Base-by-base conservation (phyloP, 495 filamentous ascomycete species). In the Cercophora sp. region DNA sequence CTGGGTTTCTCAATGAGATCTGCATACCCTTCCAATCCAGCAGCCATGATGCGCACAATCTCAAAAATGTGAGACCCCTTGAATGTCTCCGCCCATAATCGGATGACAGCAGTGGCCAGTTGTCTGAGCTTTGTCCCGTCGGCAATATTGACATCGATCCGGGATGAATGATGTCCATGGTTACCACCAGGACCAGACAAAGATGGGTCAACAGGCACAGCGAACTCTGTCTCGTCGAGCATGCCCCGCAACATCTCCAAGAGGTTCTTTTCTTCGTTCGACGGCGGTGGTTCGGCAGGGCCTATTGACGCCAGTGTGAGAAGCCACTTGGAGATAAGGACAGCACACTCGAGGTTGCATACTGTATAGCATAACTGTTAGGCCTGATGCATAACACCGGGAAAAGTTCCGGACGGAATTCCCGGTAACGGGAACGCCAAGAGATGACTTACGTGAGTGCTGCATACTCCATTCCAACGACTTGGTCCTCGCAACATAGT, bases 171-270 rank as follows among this genome's bases (percentile, higher is more conserved):
- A n/a, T 62, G 64, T 27, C 48, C 32, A 20, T 57, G 43, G 34
- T 39, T 37, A 8, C 51, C 52, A 3, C 56, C 62, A 23, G 62
- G 59, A 15, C 67, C 70, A 3, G 66, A 72, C 26, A 74, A 67
- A 2, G 71, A 73, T 2, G 75, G 75, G 35, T 78, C 75, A 41
- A 78, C 70, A 1, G 75, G 74, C 5, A 85, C 81, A 36, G 84
- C 83, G 64, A 87, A 84, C 54, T 86, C 83, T 8, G 86, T 88
- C 71, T 89, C 86, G 60, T 86, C 82, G 57, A 89, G 76, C 81
- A 89, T 86, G 57, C 80, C 83, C 46, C 84, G 81, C 31, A 89
- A 76, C 74, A 80, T 85, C 34, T 81, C 67, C 18, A 87, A 76
- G 8, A 88, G 71, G 53, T 80, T 81, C 45, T 72, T 72, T 63